Base-by-base conservation (phyloP, 169 alveolate species). In the Plasmodium cynomolgi region DNA sequence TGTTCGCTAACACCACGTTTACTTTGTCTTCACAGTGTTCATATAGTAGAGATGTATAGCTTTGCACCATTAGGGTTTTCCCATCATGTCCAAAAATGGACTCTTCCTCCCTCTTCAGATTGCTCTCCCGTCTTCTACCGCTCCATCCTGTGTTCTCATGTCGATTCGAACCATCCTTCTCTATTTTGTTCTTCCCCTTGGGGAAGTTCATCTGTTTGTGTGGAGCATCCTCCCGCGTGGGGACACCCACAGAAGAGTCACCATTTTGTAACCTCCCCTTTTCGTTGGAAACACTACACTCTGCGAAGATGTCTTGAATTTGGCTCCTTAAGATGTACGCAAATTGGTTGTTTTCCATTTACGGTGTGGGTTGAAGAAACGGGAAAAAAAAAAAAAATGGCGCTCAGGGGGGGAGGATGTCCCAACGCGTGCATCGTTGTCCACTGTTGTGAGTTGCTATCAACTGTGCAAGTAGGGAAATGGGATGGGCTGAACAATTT, bases 11-110 rank as follows among this genome's bases (percentile, higher is more conserved):
- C 23, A 88, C 17, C 1, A 88, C 71, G 50, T 88, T 79, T 34
- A 88, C 20, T 44, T 88, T 88, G 26, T 88, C 94, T 88, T 88
- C 90, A 88, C 94, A 88, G 41, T 68, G 58, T 79, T 88, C 94
- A 88, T 88, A 88, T 26, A 88, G 37, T 6, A 88, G 73, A n/a
- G 94, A 88, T 37, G 94, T 88, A 72, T 88, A 88, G 71, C 81
- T 88, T 88, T 88, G 90, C 29, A 88, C 74, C 56, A 88, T 7
- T 80, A 88, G 81, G 62, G 41, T 79, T 9, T 88, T 80, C 58
- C 77, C 81, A 9, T 75, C 44, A 15, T 68, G 13, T 29, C 34
- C 31, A 84, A 84, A 84, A 71, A 84, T 71, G 39, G 81, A 82
- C 5, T 54, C 62, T 26, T 41, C 37, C 11, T 34, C 5, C 7